phyloP scores from a whole-genome alignment of 805 yeast genomes.

The Wickerhamiella azymoides region DNA sequence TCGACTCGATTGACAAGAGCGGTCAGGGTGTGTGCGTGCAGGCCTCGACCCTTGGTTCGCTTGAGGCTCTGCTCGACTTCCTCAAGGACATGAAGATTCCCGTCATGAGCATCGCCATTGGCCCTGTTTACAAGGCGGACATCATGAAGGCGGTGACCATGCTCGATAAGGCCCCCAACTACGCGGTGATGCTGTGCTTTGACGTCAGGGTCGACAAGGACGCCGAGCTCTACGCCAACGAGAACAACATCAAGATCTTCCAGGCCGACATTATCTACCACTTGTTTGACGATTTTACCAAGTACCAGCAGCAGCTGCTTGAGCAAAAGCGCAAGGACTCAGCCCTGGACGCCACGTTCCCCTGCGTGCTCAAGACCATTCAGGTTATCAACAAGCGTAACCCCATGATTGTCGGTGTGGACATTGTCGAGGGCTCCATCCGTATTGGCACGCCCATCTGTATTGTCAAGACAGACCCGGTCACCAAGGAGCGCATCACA shows the following conservation, averaged over 20 bases:
- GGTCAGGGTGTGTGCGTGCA: constrained; percentile 98
- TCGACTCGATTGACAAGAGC: constrained; percentile 86
- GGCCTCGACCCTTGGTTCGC: constrained; percentile 95
- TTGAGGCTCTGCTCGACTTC: constrained; percentile 94
- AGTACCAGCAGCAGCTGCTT: constrained; percentile 73
- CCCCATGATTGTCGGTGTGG: constrained; percentile 99
- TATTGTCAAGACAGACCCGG: constrained; percentile 81
- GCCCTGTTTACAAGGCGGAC: constrained; percentile 96
- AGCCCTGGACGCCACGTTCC: constrained; percentile 80
- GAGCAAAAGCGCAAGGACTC: constrained; percentile 85
- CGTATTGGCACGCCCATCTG: constrained; percentile 91
- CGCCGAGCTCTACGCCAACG: constrained; percentile 95
- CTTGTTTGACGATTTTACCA: constrained; percentile 86
- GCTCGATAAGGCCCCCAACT: constrained; percentile 93
- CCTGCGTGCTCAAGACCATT: constrained; percentile 84
- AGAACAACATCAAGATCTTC: constrained; percentile 82
- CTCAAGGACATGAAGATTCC: constrained; percentile 98
- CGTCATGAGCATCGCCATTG: constrained; percentile 94
- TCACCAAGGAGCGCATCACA: constrained; percentile 57
- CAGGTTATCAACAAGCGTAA: constrained; percentile 97
- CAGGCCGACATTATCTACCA: constrained; percentile 95
- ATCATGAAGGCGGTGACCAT: constrained; percentile 94
- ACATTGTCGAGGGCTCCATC: constrained; percentile 80
- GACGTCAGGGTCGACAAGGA: constrained; percentile 96
- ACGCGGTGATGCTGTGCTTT: constrained; percentile 95